Conservation (phyloP, 73 alveolate species). For the Tetrahymena elliotti region DNA sequence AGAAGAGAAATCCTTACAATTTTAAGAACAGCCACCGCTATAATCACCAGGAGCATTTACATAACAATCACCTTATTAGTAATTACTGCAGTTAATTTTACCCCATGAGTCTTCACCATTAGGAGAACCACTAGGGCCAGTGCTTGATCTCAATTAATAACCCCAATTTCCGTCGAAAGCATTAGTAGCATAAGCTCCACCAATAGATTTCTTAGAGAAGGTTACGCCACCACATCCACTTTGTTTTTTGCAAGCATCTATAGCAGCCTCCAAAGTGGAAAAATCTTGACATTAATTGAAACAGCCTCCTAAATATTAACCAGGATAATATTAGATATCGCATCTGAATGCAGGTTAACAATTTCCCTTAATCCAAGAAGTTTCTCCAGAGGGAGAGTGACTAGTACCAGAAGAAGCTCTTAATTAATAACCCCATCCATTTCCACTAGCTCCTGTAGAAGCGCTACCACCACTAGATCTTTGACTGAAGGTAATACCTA, state of each 20-base stretch:
- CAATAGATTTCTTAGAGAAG: neutral
- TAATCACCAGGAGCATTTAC: neutral
- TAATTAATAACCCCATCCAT: neutral
- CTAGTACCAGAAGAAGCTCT: neutral
- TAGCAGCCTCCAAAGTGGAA: neutral
- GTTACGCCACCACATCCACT: neutral
- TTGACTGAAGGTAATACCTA: neutral
- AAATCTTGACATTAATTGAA: neutral
- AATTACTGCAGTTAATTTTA: neutral
- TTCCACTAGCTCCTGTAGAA: neutral
- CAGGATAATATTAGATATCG: neutral
- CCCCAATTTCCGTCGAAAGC: neutral
- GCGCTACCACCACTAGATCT: neutral
- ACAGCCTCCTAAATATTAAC: neutral
- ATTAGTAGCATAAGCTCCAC: neutral
- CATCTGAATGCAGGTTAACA: neutral
- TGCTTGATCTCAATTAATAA: neutral
- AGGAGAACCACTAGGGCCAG: neutral
- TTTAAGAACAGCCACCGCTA: neutral
- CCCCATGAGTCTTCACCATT: neutral
- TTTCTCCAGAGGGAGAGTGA: neutral
- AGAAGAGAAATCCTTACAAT: neutral
- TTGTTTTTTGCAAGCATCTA: neutral
- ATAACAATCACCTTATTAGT: neutral
- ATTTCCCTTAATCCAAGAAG: neutral